Percentiles rank a stretch among this genome's conserved stretches.
Evolutionary conservation across 352 stramenopile genomes (phyloP).

Genomic region (Pythium oligandrum): DNA sequence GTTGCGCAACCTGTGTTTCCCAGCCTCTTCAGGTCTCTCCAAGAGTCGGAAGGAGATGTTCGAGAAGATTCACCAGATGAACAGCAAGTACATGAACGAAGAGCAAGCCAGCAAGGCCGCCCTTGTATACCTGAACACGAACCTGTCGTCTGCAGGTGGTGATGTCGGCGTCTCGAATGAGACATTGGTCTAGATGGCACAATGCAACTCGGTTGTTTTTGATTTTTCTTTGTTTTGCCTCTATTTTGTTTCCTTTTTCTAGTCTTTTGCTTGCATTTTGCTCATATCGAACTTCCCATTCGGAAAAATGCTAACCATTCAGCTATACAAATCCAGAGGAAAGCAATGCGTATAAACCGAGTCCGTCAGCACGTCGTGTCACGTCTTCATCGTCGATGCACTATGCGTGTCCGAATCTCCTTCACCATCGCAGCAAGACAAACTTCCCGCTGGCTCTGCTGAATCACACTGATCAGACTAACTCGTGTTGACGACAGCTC

Average conservation of each 20-base stretch:
- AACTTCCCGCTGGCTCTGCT: too few species aligned
- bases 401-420: too few species aligned
- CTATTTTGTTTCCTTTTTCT: slow-evolving; percentile 10
- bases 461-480: too few species aligned
- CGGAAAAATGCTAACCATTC: background rate
- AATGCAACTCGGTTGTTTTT: background rate
- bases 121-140: slow-evolving; percentile 67
- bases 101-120: slow-evolving; percentile 70
- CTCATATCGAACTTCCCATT: slow-evolving; percentile 1
- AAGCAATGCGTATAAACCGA: too few species aligned
- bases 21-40: slow-evolving; percentile 47
- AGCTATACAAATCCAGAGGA: too few species aligned
- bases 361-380: too few species aligned
- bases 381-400: too few species aligned
- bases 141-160: slow-evolving; percentile 26
- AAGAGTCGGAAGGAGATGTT: slow-evolving; percentile 48
- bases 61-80: slow-evolving; percentile 47
- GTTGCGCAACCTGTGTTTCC: slow-evolving; percentile 57
- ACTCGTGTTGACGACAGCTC: too few species aligned
- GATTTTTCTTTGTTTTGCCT: slow-evolving; percentile 6
- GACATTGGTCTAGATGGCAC: slow-evolving; percentile 26
- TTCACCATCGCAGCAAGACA: too few species aligned
- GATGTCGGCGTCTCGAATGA: slow-evolving; percentile 43
- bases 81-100: slow-evolving; percentile 63
- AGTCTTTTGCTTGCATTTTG: background rate